Conservation (phyloP, 73 alveolate genomes). For the Tetrahymena malaccensis region DNA sequence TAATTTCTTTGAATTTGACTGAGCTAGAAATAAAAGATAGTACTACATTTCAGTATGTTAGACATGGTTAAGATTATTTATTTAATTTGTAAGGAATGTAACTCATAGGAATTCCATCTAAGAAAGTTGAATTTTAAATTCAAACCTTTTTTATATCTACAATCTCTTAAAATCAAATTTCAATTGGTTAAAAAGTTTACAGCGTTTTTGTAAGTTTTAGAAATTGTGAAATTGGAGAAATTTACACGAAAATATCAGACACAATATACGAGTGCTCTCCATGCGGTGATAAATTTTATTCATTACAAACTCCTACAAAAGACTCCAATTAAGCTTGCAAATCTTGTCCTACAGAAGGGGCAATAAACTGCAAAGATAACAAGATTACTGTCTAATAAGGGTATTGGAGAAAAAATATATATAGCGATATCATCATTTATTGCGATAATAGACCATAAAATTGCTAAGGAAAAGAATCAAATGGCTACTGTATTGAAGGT, state of each 20-base stretch:
- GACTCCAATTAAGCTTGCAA: background rate
- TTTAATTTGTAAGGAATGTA: background rate
- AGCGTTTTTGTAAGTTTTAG: background rate
- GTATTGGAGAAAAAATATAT: background rate
- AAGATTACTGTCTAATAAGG: background rate
- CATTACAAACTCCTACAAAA: background rate
- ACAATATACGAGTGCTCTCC: background rate
- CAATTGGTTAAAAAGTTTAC: background rate
- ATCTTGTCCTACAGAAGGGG: background rate
- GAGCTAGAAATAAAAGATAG: background rate
- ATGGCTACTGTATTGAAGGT: background rate
- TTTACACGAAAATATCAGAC: background rate
- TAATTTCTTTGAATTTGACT: background rate
- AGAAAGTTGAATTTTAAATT: background rate
- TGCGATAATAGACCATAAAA: background rate
- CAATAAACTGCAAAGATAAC: background rate
- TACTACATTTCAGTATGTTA: background rate
- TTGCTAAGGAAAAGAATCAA: background rate
- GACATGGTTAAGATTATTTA: background rate
- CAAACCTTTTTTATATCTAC: background rate
- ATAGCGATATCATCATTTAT: background rate
- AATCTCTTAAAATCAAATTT: background rate
- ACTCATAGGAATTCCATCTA: background rate
- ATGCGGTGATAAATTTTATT: background rate
- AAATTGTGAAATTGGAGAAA: background rate